A percentile compares a stretch with the other conserved stretches of the same genome.
Conservation (phyloP, 2,329 filamentous ascomycete species). For the Cladosporium sphaerospermum region DNA sequence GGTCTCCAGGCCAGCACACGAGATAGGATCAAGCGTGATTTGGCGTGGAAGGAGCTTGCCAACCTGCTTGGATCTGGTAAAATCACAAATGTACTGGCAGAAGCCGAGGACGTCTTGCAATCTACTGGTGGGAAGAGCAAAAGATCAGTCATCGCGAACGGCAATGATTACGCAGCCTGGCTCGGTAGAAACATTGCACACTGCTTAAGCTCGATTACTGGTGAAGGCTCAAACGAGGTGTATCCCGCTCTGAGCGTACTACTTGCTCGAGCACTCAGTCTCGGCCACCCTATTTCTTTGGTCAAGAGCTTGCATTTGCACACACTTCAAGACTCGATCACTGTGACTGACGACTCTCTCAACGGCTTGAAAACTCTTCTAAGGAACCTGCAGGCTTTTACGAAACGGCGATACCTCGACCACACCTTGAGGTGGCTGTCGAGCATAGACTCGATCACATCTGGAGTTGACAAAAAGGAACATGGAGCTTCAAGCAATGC, state of each 20-base stretch:
- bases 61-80: conserved; percentile 54
- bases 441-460: background rate
- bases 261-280: conserved; percentile 54
- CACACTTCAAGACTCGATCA: background rate
- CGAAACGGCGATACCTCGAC: conserved; percentile 39
- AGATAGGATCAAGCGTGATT: conserved; percentile 40
- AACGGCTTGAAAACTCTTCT: background rate
- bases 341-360: background rate
- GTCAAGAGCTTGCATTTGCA: conserved; percentile 13
- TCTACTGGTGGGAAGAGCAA: conserved; percentile 38
- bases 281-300: conserved; percentile 56
- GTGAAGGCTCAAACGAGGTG: conserved; percentile 15
- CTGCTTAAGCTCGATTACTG: conserved; percentile 56
- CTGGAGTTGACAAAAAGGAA: background rate
- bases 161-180: conserved; percentile 63
- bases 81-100: conserved; percentile 52
- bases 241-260: conserved; percentile 23
- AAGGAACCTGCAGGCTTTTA: conserved; percentile 14
- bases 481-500: background rate
- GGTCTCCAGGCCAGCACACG: conserved; percentile 37
- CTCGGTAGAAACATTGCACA: conserved; percentile 57
- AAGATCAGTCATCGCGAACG: conserved; percentile 59
- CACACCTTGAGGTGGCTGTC: conserved; percentile 28
- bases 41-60: conserved; percentile 60
- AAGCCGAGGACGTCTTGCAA: conserved; percentile 50